Evolutionary conservation across 306 rosid genomes (phyloP).

Genomic region (Vicia faba): DNA sequence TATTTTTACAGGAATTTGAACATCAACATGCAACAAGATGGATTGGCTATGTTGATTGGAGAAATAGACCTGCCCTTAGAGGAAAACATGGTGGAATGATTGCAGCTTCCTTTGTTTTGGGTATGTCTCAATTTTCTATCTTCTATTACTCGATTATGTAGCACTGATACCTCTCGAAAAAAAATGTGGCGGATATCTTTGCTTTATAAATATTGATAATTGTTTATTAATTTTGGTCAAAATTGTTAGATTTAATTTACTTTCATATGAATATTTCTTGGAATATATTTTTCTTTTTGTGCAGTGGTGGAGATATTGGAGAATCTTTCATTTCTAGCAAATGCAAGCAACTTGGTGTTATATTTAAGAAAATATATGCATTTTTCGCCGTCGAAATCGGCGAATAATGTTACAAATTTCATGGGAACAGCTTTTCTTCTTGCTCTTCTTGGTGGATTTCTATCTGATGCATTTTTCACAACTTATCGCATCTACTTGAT

Average conservation of each 20-base stretch:
- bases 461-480: slow-evolving; percentile 86
- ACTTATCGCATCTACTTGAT: slow-evolving; percentile 75
- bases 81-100: slow-evolving; percentile 90
- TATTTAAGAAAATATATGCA: slow-evolving; percentile 68
- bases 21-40: slow-evolving; percentile 50
- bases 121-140: slow-evolving; percentile 38
- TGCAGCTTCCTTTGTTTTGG: slow-evolving; percentile 82
- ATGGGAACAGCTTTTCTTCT: slow-evolving; percentile 96
- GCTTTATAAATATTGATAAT: too few species aligned
- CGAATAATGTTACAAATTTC: slow-evolving; percentile 88
- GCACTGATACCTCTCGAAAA: too few species aligned
- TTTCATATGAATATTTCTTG: not conserved
- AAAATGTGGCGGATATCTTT: too few species aligned
- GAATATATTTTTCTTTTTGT: slow-evolving; percentile 1
- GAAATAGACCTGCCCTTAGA: slow-evolving; percentile 64
- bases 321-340: slow-evolving; percentile 86
- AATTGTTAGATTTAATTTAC: not conserved
- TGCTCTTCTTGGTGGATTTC: slow-evolving; percentile 93
- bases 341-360: slow-evolving; percentile 91
- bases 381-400: slow-evolving; percentile 78
- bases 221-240: too few species aligned
- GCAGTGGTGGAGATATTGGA: slow-evolving; percentile 90
- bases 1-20: slow-evolving; percentile 48
- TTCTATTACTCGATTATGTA: not conserved
- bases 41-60: slow-evolving; percentile 92